Conservation (phyloP, 495 filamentous ascomycete genomes). For the Chaetomium tenue region DNA sequence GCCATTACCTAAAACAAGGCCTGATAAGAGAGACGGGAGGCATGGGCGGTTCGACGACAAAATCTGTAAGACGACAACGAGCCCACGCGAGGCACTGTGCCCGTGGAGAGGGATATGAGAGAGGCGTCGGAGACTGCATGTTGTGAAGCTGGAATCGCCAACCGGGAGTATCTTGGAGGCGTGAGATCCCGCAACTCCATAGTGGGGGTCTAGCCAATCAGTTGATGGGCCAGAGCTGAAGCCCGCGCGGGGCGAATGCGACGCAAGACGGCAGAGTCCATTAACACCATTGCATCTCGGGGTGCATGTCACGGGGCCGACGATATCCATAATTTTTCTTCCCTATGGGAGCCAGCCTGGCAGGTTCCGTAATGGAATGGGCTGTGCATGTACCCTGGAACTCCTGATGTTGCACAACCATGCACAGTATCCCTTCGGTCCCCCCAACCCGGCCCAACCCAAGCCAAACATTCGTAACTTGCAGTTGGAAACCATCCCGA, state of each 20-base stretch:
- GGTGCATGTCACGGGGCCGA: slow-evolving; percentile 19
- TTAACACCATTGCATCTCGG: slow-evolving; percentile 1
- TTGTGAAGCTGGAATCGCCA: slow-evolving; percentile 10
- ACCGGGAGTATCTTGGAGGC: background rate
- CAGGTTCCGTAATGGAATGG: slow-evolving; percentile 2
- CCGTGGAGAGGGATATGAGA: background rate
- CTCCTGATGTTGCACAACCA: background rate
- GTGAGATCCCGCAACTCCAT: background rate
- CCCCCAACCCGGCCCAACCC: background rate
- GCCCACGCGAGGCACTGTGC: slow-evolving; percentile 25
- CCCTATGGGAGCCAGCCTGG: slow-evolving; percentile 2
- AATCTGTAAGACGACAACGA: slow-evolving; percentile 5
- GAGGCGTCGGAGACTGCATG: background rate
- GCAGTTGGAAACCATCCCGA: slow-evolving; percentile 5
- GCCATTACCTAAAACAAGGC: slow-evolving; percentile 37
- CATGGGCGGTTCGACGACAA: background rate
- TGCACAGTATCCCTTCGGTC: background rate
- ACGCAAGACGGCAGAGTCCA: background rate
- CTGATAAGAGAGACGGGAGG: slow-evolving; percentile 31
- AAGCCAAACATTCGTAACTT: slow-evolving; percentile 13
- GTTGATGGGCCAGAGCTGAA: too few species aligned
- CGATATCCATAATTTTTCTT: background rate
- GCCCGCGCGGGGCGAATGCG: background rate
- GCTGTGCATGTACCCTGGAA: background rate
- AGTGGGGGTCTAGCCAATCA: slow-evolving; percentile 18